A percentile compares a stretch with the other conserved stretches of the same genome.
Conservation (phyloP, 768 basidiomycete genomes). For the Agaricus bisporus region DNA sequence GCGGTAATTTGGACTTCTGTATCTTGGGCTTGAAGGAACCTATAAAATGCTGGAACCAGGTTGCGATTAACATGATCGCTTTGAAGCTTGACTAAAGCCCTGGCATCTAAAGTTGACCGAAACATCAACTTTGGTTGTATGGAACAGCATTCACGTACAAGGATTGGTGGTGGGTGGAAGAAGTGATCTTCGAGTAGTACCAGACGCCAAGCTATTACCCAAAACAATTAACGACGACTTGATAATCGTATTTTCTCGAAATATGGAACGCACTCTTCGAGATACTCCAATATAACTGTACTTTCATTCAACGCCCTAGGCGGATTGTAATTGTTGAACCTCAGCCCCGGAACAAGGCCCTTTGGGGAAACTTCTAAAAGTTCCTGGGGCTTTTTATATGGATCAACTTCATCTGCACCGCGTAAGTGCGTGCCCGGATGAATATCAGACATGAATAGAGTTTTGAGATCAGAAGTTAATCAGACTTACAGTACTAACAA, state of each 20-base stretch:
- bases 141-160: slow-evolving; percentile 33
- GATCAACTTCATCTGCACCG: slow-evolving; percentile 71
- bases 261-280: slow-evolving; percentile 56
- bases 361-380: slow-evolving; percentile 79
- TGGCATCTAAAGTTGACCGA: slow-evolving; percentile 41
- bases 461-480: background rate
- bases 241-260: no score
- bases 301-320: slow-evolving; percentile 71
- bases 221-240: no score
- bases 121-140: background rate
- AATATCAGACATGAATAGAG: background rate
- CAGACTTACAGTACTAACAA: slow-evolving; percentile 18
- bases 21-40: slow-evolving; percentile 68
- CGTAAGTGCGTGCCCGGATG: background rate
- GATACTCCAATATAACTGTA: slow-evolving; percentile 70
- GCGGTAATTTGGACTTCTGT: slow-evolving; percentile 40
- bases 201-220: slow-evolving; percentile 31
- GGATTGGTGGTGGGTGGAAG: slow-evolving; percentile 53
- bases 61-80: slow-evolving; percentile 60
- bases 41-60: slow-evolving; percentile 68
- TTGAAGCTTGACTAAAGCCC: slow-evolving; percentile 62
- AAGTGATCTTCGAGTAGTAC: slow-evolving; percentile 42
- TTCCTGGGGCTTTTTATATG: slow-evolving; percentile 76
- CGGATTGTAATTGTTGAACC: slow-evolving; percentile 45
- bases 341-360: slow-evolving; percentile 71